phyloP scores from a whole-genome alignment of 2,329 filamentous ascomycete species.

The Penicillium thymicola region DNA sequence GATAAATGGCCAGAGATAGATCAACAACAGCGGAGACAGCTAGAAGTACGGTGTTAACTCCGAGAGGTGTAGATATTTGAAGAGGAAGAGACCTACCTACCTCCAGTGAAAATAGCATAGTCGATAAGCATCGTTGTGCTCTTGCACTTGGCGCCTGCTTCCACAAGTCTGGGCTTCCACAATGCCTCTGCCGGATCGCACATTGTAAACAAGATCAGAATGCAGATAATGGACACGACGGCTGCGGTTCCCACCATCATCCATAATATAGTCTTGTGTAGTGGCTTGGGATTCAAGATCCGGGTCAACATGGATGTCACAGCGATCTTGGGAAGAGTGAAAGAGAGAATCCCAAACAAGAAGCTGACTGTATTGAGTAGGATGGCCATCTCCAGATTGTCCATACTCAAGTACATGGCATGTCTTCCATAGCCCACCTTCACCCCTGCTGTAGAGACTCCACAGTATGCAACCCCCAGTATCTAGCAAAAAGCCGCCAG shows the following conservation, averaged over 20 bases:
- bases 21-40: constrained; percentile 33
- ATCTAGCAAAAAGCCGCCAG: constrained; percentile 22
- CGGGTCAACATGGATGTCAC: constrained; percentile 27
- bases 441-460: constrained; percentile 36
- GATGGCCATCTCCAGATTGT: constrained; percentile 28
- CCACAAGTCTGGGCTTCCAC: constrained; percentile 36
- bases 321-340: constrained; percentile 30
- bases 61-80: neutral
- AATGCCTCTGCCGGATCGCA: constrained; percentile 41
- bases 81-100: constrained; percentile 27
- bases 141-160: constrained; percentile 36
- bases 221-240: constrained; percentile 33
- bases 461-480: constrained; percentile 35
- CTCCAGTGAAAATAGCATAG: constrained; percentile 42
- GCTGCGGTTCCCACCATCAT: constrained; percentile 30
- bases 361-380: constrained; percentile 29
- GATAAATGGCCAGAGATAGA: constrained; percentile 35
- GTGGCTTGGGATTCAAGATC: constrained; percentile 25
- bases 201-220: constrained; percentile 44
- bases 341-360: constrained; percentile 29
- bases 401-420: constrained; percentile 27
- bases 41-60: constrained; percentile 9
- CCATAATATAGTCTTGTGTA: constrained; percentile 24
- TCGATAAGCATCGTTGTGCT: constrained; percentile 37
- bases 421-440: constrained; percentile 42